Evolutionary conservation across 139 green algal species (phyloP), one percentile per base, ranked within the genome.

Genomic region (Yamagishiella unicocca): DNA sequence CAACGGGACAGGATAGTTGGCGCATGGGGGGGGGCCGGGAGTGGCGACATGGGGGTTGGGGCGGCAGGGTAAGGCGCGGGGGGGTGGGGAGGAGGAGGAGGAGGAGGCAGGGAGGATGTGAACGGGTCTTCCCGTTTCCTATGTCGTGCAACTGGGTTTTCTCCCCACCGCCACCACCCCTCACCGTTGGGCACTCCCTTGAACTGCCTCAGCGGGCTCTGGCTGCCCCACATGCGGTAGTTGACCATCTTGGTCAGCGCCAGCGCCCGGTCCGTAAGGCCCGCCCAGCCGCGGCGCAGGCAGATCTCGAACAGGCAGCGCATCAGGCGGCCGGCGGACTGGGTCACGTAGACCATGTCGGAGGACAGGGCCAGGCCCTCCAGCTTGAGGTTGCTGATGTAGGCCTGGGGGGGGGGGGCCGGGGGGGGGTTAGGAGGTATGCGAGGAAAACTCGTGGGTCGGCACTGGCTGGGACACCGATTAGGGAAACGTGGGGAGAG

Each of bases 281-380:
- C 73, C 25, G 98, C 96, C 98, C 98, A 99, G 54, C 96, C 96
- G n/a, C 97, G 92, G 84, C 95, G 95, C 43, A 99, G 92, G 88
- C 96, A 96, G 78, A 99, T 97, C 94, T 99, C 98, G 88, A 98
- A 99, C 38, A 99, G 91, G 92, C 96, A 98, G 37, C 98, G 94
- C 95, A 99, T 98, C 14, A 99, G 93, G 14, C 98, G 94, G 3
- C 95, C 95, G 0, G 96, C 98, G 40, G 75, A 94, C 93, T 99
- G 96, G 19, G 96, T 98, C 8, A 99, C 96, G 88, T 99, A 99
- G 17, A 99, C 96, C 97, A 99, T 99, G 95, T 99, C 98, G 25
- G 88, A 92, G 9, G 90, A 89, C 29, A 99, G 93, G 4, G 97
- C 95, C 66, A 99, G 93, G 3, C 98, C 98, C 87, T 99, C 98